These are phyloP conservation scores for Candida odintsovae DNA, from an alignment of 805 yeast species.

Conservation along the genomic window DNA sequence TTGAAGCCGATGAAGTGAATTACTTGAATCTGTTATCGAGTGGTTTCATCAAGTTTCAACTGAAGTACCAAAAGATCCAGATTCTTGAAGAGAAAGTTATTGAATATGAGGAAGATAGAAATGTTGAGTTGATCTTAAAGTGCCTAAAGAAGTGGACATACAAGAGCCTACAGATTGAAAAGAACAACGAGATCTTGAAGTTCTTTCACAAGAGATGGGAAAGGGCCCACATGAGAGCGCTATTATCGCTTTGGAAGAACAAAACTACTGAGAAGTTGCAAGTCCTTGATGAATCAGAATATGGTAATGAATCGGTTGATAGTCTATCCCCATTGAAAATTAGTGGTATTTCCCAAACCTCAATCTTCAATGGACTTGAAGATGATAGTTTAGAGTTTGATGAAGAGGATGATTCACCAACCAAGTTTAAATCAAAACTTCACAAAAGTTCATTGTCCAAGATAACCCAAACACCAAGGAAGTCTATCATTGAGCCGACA, in stretches of 20 bases:
- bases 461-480: constrained; percentile 19
- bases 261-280: constrained; percentile 9
- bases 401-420: constrained; percentile 20
- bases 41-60: constrained; percentile 22
- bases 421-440: constrained; percentile 5
- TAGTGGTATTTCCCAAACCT: not conserved
- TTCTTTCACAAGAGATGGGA: constrained; percentile 33
- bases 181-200: constrained; percentile 29
- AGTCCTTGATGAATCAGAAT: not conserved
- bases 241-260: constrained; percentile 30
- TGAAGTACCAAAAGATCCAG: constrained; percentile 8
- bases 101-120: constrained; percentile 20
- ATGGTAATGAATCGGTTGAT: not conserved
- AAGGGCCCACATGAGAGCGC: constrained; percentile 32
- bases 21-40: constrained; percentile 18
- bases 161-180: constrained; percentile 25
- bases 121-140: constrained; percentile 18
- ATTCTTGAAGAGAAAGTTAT: constrained; percentile 15
- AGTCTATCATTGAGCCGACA: constrained; percentile 4
- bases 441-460: constrained; percentile 3
- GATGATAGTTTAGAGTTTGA: constrained; percentile 1
- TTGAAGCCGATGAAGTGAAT: constrained; percentile 21
- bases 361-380: not conserved
- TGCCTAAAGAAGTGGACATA: constrained; percentile 30
- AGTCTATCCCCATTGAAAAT: not conserved